A percentile compares a stretch with the other conserved stretches of the same genome.
These are phyloP conservation scores for Globisporangium ultimum DNA, from an alignment of 352 stramenopile species.

Conservation along the genomic window DNA sequence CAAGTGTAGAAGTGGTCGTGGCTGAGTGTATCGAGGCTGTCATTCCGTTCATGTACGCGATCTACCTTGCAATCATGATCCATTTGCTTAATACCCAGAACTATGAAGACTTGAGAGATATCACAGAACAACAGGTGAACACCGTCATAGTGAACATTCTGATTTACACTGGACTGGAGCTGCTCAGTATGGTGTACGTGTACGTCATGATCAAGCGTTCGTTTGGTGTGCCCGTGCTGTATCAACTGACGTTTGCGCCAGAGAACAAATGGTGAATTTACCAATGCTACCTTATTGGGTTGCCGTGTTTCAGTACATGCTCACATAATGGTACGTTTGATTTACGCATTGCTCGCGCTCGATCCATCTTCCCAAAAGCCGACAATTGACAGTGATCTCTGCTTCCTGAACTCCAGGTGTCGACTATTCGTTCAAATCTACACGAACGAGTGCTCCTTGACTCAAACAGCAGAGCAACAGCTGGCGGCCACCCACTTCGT, in stretches of 20 bases:
- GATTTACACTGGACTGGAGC: conserved; percentile 19
- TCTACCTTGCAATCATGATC: conserved; percentile 27
- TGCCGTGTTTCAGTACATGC: conserved; percentile 23
- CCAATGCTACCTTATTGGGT: conserved; percentile 27
- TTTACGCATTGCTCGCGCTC: too few relatives aligned
- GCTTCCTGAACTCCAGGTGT: too few relatives aligned
- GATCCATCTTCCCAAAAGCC: too few relatives aligned
- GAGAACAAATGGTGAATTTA: conserved; percentile 27
- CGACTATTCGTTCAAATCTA: too few relatives aligned
- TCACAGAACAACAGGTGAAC: conserved; percentile 3
- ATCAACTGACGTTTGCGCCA: conserved; percentile 30
- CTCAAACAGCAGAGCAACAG: too few relatives aligned
- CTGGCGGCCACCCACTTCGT: too few relatives aligned
- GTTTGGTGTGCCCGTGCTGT: conserved; percentile 22
- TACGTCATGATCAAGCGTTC: neutral
- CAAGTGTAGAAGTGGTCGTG: conserved; percentile 1
- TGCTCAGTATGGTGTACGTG: conserved; percentile 18
- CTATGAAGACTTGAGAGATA: conserved; percentile 21
- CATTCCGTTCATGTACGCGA: conserved; percentile 25
- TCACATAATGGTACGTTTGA: conserved; percentile 18
- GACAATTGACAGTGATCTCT: too few relatives aligned
- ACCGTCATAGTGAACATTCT: conserved; percentile 13
- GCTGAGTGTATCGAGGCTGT: conserved; percentile 36
- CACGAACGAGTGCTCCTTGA: too few relatives aligned
- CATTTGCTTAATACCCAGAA: conserved; percentile 30